Conservation (phyloP, 306 rosid genomes). For the Mimosa bimucronata region DNA sequence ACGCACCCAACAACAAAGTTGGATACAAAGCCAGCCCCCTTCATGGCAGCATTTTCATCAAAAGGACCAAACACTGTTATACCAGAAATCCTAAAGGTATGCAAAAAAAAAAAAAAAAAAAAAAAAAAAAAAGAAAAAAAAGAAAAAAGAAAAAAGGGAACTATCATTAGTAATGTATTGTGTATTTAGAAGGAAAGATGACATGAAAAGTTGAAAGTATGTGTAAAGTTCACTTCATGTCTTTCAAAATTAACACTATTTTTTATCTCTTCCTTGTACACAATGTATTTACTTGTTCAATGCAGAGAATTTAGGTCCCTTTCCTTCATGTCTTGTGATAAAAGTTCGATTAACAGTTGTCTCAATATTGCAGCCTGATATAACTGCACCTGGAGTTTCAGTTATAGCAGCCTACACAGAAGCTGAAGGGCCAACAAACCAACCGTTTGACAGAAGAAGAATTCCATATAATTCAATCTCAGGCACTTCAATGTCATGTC, state of each 20-base stretch:
- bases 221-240: not conserved
- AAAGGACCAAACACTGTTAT: slow-evolving; percentile 73
- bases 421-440: slow-evolving; percentile 83
- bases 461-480: slow-evolving; percentile 65
- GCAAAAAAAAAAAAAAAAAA: not conserved
- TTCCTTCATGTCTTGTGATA: not conserved
- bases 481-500: slow-evolving; percentile 99
- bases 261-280: not conserved
- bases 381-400: slow-evolving; percentile 95
- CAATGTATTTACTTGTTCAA: not conserved
- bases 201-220: not conserved
- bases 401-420: slow-evolving; percentile 81
- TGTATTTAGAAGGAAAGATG: not conserved
- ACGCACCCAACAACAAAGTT: slow-evolving; percentile 58
- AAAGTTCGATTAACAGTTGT: not conserved
- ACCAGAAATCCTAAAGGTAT: slow-evolving; percentile 88
- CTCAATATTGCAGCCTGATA: slow-evolving; percentile 69
- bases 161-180: not conserved
- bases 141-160: no score
- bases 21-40: slow-evolving; percentile 81
- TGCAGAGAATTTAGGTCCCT: not conserved
- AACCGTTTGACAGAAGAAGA: slow-evolving; percentile 64
- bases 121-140: no score
- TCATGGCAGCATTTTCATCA: slow-evolving; percentile 95
- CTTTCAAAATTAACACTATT: not conserved